These are phyloP conservation scores for Ophiostoma tasmaniense DNA, from an alignment of 2,329 filamentous ascomycete species.

Conservation along the genomic window DNA sequence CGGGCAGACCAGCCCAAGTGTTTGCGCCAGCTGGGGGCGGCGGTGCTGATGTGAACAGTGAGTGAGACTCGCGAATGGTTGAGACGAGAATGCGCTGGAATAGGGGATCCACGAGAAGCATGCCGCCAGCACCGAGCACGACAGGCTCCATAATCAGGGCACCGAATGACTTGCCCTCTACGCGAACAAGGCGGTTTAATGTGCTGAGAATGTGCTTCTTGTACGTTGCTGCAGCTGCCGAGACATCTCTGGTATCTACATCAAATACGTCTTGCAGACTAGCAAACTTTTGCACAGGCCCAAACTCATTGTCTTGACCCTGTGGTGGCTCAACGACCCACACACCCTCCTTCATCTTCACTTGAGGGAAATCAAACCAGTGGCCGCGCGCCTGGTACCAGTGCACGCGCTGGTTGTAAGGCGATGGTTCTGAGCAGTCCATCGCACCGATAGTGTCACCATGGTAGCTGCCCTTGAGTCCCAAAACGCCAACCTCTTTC, in stretches of 20 bases:
- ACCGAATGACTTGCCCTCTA: slow-evolving; percentile 59
- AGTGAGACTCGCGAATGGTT: slow-evolving; percentile 48
- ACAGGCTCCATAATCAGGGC: slow-evolving; percentile 74
- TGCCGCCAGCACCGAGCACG: slow-evolving; percentile 73
- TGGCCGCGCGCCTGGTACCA: slow-evolving; percentile 74
- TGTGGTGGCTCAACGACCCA: slow-evolving; percentile 53
- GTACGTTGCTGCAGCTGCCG: slow-evolving; percentile 44
- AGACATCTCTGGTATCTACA: slow-evolving; percentile 19
- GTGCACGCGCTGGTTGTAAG: slow-evolving; percentile 74
- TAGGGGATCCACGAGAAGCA: slow-evolving; percentile 75
- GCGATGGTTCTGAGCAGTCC: slow-evolving; percentile 71
- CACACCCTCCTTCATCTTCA: slow-evolving; percentile 55
- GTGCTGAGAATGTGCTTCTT: slow-evolving; percentile 48
- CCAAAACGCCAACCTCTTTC: slow-evolving; percentile 52
- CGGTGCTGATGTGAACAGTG: background rate
- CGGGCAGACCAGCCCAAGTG: slow-evolving; percentile 64
- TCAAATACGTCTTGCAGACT: slow-evolving; percentile 8
- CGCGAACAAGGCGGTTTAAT: slow-evolving; percentile 40
- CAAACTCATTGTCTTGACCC: background rate
- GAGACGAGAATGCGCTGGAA: slow-evolving; percentile 67
- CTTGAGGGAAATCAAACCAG: slow-evolving; percentile 73
- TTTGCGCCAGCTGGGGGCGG: slow-evolving; percentile 18
- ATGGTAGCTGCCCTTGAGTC: slow-evolving; percentile 73
- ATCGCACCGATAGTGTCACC: slow-evolving; percentile 84
- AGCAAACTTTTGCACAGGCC: background rate